A percentile compares a stretch with the other conserved stretches of the same genome.
Conservation (phyloP, 495 filamentous ascomycete genomes). For the Annulohypoxylon bovei region DNA sequence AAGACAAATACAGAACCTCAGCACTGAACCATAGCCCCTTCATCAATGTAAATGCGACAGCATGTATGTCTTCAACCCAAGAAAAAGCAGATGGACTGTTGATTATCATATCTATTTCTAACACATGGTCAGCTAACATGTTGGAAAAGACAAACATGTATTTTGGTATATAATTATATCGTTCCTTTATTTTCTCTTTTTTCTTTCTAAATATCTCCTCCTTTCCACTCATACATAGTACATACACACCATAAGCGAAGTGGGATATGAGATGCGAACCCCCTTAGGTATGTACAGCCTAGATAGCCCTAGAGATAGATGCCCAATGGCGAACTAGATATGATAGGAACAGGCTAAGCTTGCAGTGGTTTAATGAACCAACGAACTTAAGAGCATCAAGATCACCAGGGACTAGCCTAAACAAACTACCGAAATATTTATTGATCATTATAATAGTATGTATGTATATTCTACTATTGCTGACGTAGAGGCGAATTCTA, state of each 20-base stretch:
- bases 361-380: conserved; percentile 20
- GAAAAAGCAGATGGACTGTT: neutral
- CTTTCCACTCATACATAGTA: neutral
- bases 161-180: neutral
- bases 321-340: conserved; percentile 14
- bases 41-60: conserved; percentile 27
- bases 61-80: conserved; percentile 4
- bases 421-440: conserved; percentile 21
- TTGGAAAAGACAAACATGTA: neutral
- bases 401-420: conserved; percentile 28
- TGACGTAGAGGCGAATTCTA: conserved; percentile 26
- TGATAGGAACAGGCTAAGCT: conserved; percentile 36
- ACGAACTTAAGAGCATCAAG: conserved; percentile 16
- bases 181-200: too few relatives aligned
- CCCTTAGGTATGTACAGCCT: neutral
- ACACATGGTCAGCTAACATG: neutral
- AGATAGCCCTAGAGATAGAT: conserved; percentile 6
- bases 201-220: too few relatives aligned
- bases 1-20: conserved; percentile 2
- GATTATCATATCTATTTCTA: neutral
- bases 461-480: neutral
- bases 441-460: neutral
- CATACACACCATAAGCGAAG: neutral
- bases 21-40: neutral
- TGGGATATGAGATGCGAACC: neutral